Base-by-base conservation (phyloP, 2,329 filamentous ascomycete genomes). In the Dendryphion nanum region DNA sequence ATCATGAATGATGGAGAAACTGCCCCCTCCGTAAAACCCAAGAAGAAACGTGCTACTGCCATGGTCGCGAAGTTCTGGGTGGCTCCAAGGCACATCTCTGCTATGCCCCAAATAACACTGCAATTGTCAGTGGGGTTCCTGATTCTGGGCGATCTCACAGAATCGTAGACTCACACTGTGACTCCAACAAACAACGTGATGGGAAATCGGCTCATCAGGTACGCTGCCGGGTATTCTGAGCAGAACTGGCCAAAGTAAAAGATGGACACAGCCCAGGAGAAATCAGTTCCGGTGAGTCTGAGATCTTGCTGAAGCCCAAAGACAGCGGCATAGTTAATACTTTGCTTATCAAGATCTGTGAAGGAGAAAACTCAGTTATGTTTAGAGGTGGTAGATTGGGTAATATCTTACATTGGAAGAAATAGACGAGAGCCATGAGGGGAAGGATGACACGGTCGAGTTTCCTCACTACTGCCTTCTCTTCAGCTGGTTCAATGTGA, bases 151-250 rank as follows among this genome's bases (percentile, higher is more conserved):
- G 8, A n/a, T 17, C 29, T 14, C 10, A 10, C 4, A 13, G 10
- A 16, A 14, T 13, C 10, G 12, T 54, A 51, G 3, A 70, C 70
- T 69, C 69, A 74, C 13, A 76, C 63, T 0, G 70, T 74, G 2
- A 53, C 55, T 12, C 73, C 73, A 4, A 77, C 73, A 40, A 75
- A 74, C 39, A 72, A 73, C 23, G 71, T 69, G n/a, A 78, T 49
- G 6, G 66, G 71, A 4, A 77, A 59, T 4, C 67, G 61, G 21
- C 65, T 70, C 73, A 77, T 77, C 8, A 77, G 55, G 45, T 75
- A 76, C 33, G 74, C 73, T 40, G 71, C 73, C 1, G 73, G 73
- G 39, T 69, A 74, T 42, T 75, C 73, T 0, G 72, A 66, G 2
- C 73, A 35, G 7, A 53, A 37, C 30, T 48, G 45, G 33, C 66